Evolutionary conservation across 2,329 filamentous ascomycete species (phyloP).

Genomic region (Rachicladosporium sp.): DNA sequence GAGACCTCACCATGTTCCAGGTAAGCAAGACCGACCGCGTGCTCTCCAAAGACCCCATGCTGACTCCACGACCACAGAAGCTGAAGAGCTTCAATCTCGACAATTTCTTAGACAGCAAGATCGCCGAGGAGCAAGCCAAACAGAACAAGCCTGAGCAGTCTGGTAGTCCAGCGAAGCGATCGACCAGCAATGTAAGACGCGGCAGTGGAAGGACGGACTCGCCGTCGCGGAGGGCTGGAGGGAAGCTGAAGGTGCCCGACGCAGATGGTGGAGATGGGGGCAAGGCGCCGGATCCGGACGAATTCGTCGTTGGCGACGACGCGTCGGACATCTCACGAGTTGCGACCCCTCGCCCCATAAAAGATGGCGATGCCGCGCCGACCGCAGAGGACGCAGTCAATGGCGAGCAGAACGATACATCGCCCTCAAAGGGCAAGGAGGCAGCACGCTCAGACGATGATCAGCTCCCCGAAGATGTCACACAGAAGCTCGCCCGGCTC

Average conservation of each 20-base stretch:
- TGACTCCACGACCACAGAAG: constrained; percentile 11
- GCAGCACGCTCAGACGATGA: constrained; percentile 13
- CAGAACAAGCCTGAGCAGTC: constrained; percentile 38
- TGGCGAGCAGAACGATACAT: constrained; percentile 11
- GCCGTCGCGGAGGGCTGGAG: constrained; percentile 14
- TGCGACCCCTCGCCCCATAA: constrained; percentile 44
- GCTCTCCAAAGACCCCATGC: not conserved
- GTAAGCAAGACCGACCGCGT: not conserved
- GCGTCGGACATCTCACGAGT: constrained; percentile 50
- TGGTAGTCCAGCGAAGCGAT: constrained; percentile 9
- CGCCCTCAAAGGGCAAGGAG: constrained; percentile 12
- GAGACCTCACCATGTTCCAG: constrained; percentile 6
- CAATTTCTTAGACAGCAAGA: constrained; percentile 41
- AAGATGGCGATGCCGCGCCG: constrained; percentile 22
- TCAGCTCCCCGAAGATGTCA: constrained; percentile 63
- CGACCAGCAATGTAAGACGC: constrained; percentile 33
- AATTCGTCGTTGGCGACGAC: constrained; percentile 79
- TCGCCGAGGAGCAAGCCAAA: constrained; percentile 82
- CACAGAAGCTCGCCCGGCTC: constrained; percentile 66
- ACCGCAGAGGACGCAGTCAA: constrained; percentile 10
- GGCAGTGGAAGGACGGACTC: constrained; percentile 25
- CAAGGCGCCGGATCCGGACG: constrained; percentile 63
- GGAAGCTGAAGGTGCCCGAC: constrained; percentile 15
- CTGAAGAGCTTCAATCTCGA: constrained; percentile 26
- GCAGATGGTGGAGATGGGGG: constrained; percentile 24